phyloP scores from a whole-genome alignment of 495 filamentous ascomycete species.

The Cercophora scortea region DNA sequence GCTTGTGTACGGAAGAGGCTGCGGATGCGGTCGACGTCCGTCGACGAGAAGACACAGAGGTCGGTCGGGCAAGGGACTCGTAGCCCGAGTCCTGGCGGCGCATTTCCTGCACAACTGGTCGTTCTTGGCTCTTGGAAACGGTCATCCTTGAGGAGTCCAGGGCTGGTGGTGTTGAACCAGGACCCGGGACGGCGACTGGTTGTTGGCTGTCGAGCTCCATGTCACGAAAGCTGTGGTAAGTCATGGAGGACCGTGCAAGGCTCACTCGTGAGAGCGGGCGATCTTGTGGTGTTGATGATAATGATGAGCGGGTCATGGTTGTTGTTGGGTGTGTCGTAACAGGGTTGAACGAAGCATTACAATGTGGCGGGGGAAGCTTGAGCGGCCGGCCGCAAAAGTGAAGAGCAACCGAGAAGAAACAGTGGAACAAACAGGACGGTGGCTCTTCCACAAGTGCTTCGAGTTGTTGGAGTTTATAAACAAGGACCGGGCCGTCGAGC shows the following conservation, averaged over 20 bases:
- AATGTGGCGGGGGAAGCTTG: background rate
- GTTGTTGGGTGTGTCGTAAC: conserved; percentile 1
- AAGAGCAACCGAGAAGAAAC: background rate
- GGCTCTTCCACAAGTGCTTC: background rate
- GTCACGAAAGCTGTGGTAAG: conserved; percentile 42
- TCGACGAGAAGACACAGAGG: conserved; percentile 16
- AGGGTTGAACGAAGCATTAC: conserved; percentile 11
- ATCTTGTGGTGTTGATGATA: conserved; percentile 11
- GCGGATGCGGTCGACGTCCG: conserved; percentile 14
- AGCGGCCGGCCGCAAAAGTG: background rate
- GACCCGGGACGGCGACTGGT: conserved; percentile 7
- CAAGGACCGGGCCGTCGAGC: too few species aligned
- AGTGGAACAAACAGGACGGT: background rate
- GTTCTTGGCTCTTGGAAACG: conserved; percentile 7
- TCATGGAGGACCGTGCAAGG: conserved; percentile 31
- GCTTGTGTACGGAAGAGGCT: conserved; percentile 21
- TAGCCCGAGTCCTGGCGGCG: conserved; percentile 44
- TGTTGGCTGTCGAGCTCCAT: conserved; percentile 24
- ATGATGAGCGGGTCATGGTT: conserved; percentile 24
- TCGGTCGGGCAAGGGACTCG: conserved; percentile 29
- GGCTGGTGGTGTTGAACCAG: conserved; percentile 3
- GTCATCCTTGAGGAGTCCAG: background rate
- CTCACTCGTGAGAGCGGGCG: conserved; percentile 34
- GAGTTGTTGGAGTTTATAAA: too few species aligned
- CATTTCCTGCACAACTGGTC: conserved; percentile 23